These are phyloP conservation scores for Pythium coloratum DNA, from an alignment of 352 stramenopile species.

Conservation along the genomic window DNA sequence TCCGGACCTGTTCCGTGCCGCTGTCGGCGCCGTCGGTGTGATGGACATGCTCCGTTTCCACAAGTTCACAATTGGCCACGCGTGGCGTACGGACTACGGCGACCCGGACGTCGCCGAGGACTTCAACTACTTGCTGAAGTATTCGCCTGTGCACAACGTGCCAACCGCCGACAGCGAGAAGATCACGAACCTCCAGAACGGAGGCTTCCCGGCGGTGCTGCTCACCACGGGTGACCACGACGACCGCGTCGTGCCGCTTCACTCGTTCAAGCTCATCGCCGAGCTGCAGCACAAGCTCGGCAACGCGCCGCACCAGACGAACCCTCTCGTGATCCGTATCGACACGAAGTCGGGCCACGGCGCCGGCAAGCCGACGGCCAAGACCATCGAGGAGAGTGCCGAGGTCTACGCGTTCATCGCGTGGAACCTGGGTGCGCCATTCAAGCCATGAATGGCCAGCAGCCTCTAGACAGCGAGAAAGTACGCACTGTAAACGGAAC, in stretches of 20 bases:
- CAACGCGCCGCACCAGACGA: constrained; percentile 53
- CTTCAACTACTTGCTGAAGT: constrained; percentile 83
- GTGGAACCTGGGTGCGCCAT: constrained; percentile 57
- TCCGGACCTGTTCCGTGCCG: constrained; percentile 91
- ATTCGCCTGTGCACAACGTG: constrained; percentile 91
- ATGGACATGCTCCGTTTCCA: constrained; percentile 97
- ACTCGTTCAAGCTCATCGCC: constrained; percentile 91
- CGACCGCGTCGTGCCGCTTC: constrained; percentile 87
- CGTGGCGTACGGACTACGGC: constrained; percentile 88
- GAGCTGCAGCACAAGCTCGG: constrained; percentile 84
- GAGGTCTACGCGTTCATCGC: constrained; percentile 89
- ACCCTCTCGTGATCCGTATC: constrained; percentile 89
- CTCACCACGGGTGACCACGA: constrained; percentile 90
- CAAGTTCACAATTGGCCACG: constrained; percentile 93
- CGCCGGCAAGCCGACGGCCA: constrained; percentile 86
- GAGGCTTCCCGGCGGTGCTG: constrained; percentile 79
- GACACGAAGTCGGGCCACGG: constrained; percentile 89
- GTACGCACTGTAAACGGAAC: background rate
- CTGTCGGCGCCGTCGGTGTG: constrained; percentile 92
- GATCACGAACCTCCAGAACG: constrained; percentile 52
- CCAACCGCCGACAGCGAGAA: constrained; percentile 44
- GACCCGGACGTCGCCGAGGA: constrained; percentile 76
- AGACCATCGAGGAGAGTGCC: constrained; percentile 85
- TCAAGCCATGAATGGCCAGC: constrained; percentile 33
- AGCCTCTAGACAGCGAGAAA: constrained; percentile 1